Base-by-base conservation (phyloP, 1,284 basidiomycete genomes). In the Ustilago tritici region DNA sequence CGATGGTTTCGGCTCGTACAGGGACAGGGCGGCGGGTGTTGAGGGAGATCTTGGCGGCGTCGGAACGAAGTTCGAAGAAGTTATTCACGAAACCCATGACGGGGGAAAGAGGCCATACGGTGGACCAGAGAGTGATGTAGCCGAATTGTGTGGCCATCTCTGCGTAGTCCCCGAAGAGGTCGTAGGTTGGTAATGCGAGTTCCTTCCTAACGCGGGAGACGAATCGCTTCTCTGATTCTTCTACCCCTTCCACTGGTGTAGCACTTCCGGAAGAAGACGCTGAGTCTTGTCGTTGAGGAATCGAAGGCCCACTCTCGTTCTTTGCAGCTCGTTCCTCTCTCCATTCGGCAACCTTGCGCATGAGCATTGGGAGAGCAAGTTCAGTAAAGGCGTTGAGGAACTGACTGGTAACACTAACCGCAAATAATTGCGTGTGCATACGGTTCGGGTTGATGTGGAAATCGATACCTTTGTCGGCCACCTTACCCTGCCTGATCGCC, bases 341-440 rank as follows among this genome's bases (percentile, higher is more conserved):
- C 67, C 76, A 80, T 50, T 83, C 79, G 3, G 47, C 56, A 19
- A 81, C 59, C 61, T 80, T 80, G 14, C 93, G 90, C 61, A 71
- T 59, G 32, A 76, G 47, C 6, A 78, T 63, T 1, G 96, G 96
- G 17, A 98, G 87, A 1, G 92, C 93, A 57, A 95, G 88, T 85
- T 98, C 96, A 60, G 90, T 88, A 85, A 95, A 92, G 0, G 92
- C 92, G 81, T 93, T 92, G 76, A 94, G 88, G 17, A 91, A 90
- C 88, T 98, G 96, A 82, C 93, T 94, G 19, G 96, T 98, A 3
- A 98, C 94, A 40, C 92, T 93, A 85, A 93, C 94, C 14, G 96
- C 95, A 86, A 98, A 98, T 89, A 99, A 92, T 88, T 98, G 95
- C 56, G 92, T 91, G 86, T 93, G 91, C 73, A 99, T 89, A 60